Conservation (phyloP, 116 monocot species). For the Trichopus zeylanicus region DNA sequence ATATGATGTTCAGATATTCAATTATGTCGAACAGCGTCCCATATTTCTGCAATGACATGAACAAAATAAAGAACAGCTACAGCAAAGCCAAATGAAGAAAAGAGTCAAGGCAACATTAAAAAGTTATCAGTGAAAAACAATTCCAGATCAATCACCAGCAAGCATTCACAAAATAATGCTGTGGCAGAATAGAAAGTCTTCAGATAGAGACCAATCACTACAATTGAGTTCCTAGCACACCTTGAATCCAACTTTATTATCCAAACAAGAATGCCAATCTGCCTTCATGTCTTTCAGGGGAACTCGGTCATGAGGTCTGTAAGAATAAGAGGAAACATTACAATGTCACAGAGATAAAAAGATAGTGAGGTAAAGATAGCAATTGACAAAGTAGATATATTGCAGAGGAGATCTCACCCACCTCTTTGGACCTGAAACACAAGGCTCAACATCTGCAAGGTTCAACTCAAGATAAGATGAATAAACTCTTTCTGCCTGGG, state of each 20-base stretch:
- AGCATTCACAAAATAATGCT: not conserved
- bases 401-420: conserved; percentile 5
- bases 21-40: no score
- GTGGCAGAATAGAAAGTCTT: not conserved
- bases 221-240: conserved; percentile 16
- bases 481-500: conserved; percentile 52
- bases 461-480: conserved; percentile 77
- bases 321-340: not conserved
- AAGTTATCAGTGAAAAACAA: no score
- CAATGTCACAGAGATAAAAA: not conserved
- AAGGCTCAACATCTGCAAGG: conserved; percentile 62
- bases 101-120: no score
- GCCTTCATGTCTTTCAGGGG: conserved; percentile 68
- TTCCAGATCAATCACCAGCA: not conserved
- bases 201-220: not conserved
- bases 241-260: conserved; percentile 91
- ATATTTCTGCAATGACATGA: no score
- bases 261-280: conserved; percentile 86
- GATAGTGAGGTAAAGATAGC: not conserved
- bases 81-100: no score
- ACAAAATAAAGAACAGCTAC: no score
- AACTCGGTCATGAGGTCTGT: conserved; percentile 87
- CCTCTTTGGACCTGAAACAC: conserved; percentile 90
- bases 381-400: not conserved
- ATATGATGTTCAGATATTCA: no score